Base-by-base conservation (phyloP, 306 rosid species). In the Datisca glomerata region DNA sequence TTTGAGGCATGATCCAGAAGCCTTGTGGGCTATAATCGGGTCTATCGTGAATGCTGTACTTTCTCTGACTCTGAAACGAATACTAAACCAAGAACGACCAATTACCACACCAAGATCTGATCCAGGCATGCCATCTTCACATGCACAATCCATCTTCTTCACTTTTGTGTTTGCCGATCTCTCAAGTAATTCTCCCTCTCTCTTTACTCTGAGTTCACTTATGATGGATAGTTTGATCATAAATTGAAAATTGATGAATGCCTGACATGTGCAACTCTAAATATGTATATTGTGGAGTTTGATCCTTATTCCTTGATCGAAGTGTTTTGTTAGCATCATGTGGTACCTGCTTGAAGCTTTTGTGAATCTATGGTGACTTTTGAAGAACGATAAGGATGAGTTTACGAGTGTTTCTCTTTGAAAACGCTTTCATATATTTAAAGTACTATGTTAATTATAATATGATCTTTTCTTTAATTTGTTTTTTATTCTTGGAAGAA, bases 51-150 rank as follows among this genome's bases (percentile, higher is more conserved):
- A 89, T 56, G 51, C 68, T 3, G 1, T 61, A 6, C 68, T 83
- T 38, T 76, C 93, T 51, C 4, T 72, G 6, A 19, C 10, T 5
- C 83, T 89, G 18, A 89, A 89, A 61, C 51, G 19, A 42, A 47
- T 83, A 46, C 49, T 89, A 21, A 89, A 89, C 66, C 97, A 89
- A 61, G 89, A 83, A 49, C 75, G 95, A 21, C 97, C 95, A 28
- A 34, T 52, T 59, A 46, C 91, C 44, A 42, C 67, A 23, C 7
- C 65, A 47, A 75, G 69, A 77, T 66, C 93, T 8, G 97, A 74
- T 60, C 97, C 93, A 13, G 97, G 95, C 57, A 83, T 89, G 97
- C 97, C 97, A 3, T 89, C 97, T 40, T 65, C 97, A 12, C 97
- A 89, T 38, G 66, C 84, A 19, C 95, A 83, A 45, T 74, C 79